phyloP scores from a whole-genome alignment of 1,139 yeast genomes.

The Sugiyamaella castrensis region DNA sequence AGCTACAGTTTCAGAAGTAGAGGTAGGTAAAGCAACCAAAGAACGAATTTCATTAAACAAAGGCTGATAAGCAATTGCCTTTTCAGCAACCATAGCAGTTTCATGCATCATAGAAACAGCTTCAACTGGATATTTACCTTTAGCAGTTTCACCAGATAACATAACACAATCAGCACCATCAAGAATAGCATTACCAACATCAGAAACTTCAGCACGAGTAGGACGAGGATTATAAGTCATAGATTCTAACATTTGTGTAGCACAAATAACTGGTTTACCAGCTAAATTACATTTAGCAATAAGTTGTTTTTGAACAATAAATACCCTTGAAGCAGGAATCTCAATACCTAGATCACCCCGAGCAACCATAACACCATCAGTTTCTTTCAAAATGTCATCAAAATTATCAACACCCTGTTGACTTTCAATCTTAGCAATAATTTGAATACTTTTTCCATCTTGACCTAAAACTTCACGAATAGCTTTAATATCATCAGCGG shows the following conservation, averaged over 20 bases:
- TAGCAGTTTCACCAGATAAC: conserved; percentile 99
- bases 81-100: conserved; percentile 94
- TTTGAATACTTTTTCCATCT: conserved; percentile 93
- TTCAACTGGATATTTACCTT: conserved; percentile 97
- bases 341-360: conserved; percentile 99
- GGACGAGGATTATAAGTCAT: conserved; percentile 99
- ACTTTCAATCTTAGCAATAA: conserved; percentile 96
- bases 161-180: conserved; percentile 99
- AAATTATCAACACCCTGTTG: conserved; percentile 99
- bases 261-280: conserved; percentile 99
- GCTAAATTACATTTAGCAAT: conserved; percentile 99
- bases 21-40: conserved; percentile 83
- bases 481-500: conserved; percentile 83
- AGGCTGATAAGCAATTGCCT: conserved; percentile 88
- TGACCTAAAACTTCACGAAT: conserved; percentile 95
- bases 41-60: conserved; percentile 86
- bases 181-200: conserved; percentile 97
- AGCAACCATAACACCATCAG: conserved; percentile 99
- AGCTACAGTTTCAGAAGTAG: conserved; percentile 95
- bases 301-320: conserved; percentile 97
- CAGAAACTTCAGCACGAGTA: conserved; percentile 99
- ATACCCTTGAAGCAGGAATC: conserved; percentile 98
- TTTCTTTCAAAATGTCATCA: conserved; percentile 87
- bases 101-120: conserved; percentile 99
- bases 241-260: conserved; percentile 99